Evolutionary conservation across 2,329 filamentous ascomycete species (phyloP), one percentile per base, ranked within the genome.

Genomic region (Fusarium verticillioides): DNA sequence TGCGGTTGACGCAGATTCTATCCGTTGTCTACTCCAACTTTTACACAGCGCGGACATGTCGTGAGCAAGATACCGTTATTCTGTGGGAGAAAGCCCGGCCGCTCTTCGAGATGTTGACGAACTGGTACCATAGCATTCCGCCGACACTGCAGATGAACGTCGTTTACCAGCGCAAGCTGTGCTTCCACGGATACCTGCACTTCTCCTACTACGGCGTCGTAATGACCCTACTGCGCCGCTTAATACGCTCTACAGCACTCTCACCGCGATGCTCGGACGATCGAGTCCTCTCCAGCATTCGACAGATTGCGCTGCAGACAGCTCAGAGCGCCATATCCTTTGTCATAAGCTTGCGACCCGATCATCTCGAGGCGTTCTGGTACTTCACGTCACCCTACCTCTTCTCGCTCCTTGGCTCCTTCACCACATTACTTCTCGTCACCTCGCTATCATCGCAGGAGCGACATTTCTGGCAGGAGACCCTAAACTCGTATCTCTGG

Each of bases 31-130:
- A 87, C 59, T 83, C 83, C 19, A 80, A 73, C 8, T 84, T 88
- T 28, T 87, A 87, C 66, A 85, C 81, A 30, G 75, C 75, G 5
- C 69, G 77, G 7, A 73, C 68, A 9, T 74, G 77, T 47, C 72
- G 75, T 49, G 79, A 80, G 58, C 79, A 81, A 54, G 79, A 81
- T 32, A 80, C 79, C 1, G 60, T 75, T 12, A 46, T 78, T 19
- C 83, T 87, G 2, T 81, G 86, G 18, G 83, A 85, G 66, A 84
- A 84, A 39, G 86, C 86, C 3, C 84, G 84, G 49, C 85, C 86
- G 4, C 81, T 87, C 2, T 84, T 87, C 16, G 81, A 86, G 30
- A 81, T 81, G 44, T 76, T 88, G n/a, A 84, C 84, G 37, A 81
- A 82, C 53, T 88, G 86, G 86, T 85, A 84, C 58, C 80, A 83